Percentiles rank a stretch among this genome's conserved stretches.
These are phyloP conservation scores for Ophiocordyceps robertsii DNA, from an alignment of 2,329 filamentous ascomycete genomes.

Conservation along the genomic window DNA sequence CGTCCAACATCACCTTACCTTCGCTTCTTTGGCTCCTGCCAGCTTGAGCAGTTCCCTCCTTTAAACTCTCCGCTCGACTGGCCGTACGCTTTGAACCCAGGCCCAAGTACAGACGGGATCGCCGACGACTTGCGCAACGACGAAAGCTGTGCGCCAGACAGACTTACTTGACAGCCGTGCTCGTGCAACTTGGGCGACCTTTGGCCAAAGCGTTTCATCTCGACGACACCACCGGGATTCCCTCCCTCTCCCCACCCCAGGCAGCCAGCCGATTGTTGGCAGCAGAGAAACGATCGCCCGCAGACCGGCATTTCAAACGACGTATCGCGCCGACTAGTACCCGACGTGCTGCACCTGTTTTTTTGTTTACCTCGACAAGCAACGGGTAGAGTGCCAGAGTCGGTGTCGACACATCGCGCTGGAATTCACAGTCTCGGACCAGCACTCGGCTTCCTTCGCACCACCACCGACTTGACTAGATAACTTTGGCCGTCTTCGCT, in stretches of 20 bases:
- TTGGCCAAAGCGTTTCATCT: too few relatives aligned
- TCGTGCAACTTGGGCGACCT: too few relatives aligned
- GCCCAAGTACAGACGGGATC: too few relatives aligned
- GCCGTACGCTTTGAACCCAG: too few relatives aligned
- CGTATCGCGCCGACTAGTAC: background rate
- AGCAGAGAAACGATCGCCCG: background rate
- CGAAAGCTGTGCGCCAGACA: too few relatives aligned
- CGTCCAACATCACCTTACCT: too few relatives aligned
- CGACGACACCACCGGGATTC: background rate
- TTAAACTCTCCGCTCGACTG: too few relatives aligned
- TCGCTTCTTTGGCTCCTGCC: too few relatives aligned
- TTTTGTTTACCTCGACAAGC: background rate
- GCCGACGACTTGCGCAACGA: too few relatives aligned
- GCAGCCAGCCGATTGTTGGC: background rate
- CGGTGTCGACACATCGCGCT: slow-evolving; percentile 5
- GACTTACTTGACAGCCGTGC: too few relatives aligned
- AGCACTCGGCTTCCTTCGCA: slow-evolving; percentile 6
- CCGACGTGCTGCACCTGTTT: background rate
- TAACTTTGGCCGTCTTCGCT: background rate
- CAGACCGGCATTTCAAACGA: background rate
- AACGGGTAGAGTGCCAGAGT: slow-evolving; percentile 1
- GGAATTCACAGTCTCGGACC: slow-evolving; percentile 11
- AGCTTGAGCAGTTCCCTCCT: too few relatives aligned
- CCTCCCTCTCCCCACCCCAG: too few relatives aligned
- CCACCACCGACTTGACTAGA: background rate